These are phyloP conservation scores for Colletotrichum coccodes DNA, from an alignment of 2,329 filamentous ascomycete species.

Conservation along the genomic window DNA sequence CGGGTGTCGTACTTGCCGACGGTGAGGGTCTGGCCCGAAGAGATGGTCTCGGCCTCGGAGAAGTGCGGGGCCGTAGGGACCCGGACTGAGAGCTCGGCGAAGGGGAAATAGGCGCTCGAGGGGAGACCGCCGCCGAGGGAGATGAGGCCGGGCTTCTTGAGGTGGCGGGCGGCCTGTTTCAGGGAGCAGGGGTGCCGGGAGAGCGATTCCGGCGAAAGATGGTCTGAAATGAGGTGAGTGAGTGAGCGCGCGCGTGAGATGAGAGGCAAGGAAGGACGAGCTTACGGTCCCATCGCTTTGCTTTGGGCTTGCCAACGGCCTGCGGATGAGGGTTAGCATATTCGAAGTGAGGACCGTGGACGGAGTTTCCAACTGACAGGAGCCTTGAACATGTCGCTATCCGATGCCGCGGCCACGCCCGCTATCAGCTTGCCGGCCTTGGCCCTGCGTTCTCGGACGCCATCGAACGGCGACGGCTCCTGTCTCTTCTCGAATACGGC, in stretches of 20 bases:
- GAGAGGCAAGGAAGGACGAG: slow-evolving; percentile 38
- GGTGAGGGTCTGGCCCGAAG: slow-evolving; percentile 67
- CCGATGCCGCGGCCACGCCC: slow-evolving; percentile 79
- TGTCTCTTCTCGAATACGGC: slow-evolving; percentile 32
- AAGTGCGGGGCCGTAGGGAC: slow-evolving; percentile 78
- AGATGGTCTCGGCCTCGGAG: slow-evolving; percentile 72
- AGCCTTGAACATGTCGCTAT: slow-evolving; percentile 86
- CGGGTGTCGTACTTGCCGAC: slow-evolving; percentile 87
- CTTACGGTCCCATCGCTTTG: slow-evolving; percentile 87
- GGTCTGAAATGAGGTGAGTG: slow-evolving; percentile 47
- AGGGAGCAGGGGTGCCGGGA: slow-evolving; percentile 74
- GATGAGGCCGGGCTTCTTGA: slow-evolving; percentile 86
- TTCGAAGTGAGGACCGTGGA: slow-evolving; percentile 1
- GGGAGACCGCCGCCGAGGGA: slow-evolving; percentile 93
- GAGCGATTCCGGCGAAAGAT: slow-evolving; percentile 71
- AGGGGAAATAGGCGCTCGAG: slow-evolving; percentile 91
- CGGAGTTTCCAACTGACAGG: slow-evolving; percentile 57
- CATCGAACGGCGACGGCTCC: slow-evolving; percentile 56
- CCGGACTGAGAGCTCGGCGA: slow-evolving; percentile 80
- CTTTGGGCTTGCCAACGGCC: slow-evolving; percentile 72
- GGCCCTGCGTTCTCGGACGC: slow-evolving; percentile 73
- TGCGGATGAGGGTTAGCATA: slow-evolving; percentile 36
- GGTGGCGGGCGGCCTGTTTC: slow-evolving; percentile 82
- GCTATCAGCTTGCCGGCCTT: slow-evolving; percentile 79
- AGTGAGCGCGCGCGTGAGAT: neutral